A percentile compares a stretch with the other conserved stretches of the same genome.
phyloP scores from a whole-genome alignment of 2,329 filamentous ascomycete species.

The Aureobasidium pullulans region DNA sequence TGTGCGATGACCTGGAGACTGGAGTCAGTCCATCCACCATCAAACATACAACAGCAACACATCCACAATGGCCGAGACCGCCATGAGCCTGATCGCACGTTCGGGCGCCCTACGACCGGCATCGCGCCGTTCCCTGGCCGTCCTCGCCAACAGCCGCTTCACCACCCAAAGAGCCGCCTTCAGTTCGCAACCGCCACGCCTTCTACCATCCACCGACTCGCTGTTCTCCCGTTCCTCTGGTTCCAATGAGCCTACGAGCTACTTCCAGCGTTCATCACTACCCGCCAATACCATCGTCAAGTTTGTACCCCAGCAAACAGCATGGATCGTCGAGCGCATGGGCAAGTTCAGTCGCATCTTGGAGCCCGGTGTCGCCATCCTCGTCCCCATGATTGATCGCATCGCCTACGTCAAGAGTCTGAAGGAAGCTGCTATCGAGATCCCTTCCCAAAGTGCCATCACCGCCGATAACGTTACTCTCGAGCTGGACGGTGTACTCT shows the following conservation, averaged over 20 bases:
- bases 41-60: not conserved
- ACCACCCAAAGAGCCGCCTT: constrained; percentile 6
- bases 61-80: not conserved
- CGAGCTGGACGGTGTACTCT: constrained; percentile 90
- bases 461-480: constrained; percentile 97
- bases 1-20: not conserved
- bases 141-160: constrained; percentile 26
- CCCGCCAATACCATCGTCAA: constrained; percentile 92
- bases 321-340: constrained; percentile 99
- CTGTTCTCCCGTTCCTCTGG: constrained; percentile 24
- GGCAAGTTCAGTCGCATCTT: constrained; percentile 93
- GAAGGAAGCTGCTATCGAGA: constrained; percentile 94
- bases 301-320: constrained; percentile 98
- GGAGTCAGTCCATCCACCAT: not conserved
- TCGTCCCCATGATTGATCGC: constrained; percentile 85
- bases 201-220: constrained; percentile 26
- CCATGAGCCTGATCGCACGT: constrained; percentile 17
- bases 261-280: constrained; percentile 47
- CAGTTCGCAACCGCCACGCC: constrained; percentile 17
- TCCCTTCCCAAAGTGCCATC: constrained; percentile 94
- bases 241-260: constrained; percentile 26
- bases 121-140: constrained; percentile 27
- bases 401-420: constrained; percentile 97
- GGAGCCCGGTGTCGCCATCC: constrained; percentile 79
- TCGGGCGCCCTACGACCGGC: constrained; percentile 31